phyloP scores from a whole-genome alignment of 176 grass and related monocot genomes.

The Saccharum officinarum region DNA sequence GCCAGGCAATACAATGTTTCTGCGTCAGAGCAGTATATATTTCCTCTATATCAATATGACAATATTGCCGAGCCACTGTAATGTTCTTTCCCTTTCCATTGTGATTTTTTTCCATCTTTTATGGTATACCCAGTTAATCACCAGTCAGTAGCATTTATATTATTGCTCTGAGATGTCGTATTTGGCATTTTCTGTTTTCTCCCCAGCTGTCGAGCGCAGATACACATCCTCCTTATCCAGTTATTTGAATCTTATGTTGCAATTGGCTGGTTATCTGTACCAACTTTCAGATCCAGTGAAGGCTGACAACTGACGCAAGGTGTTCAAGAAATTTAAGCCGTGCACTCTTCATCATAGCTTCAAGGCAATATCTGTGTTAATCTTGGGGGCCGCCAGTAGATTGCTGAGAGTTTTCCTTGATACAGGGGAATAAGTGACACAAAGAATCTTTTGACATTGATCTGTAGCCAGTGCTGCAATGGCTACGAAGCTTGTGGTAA shows the following conservation, averaged over 20 bases:
- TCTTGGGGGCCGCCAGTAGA: neutral
- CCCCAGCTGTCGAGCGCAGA: neutral
- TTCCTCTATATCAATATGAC: neutral
- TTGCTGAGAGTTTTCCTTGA: neutral
- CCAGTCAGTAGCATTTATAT: neutral
- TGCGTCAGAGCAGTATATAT: neutral
- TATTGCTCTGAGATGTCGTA: no score
- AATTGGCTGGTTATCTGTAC: neutral
- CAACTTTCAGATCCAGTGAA: neutral
- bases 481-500: conserved; percentile 70
- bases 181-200: neutral
- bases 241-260: neutral
- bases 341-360: neutral
- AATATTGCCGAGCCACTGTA: neutral
- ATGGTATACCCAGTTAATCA: neutral
- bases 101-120: no score
- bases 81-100: neutral
- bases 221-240: no score
- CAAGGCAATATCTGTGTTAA: conserved; percentile 10
- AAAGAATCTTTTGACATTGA: neutral
- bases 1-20: neutral
- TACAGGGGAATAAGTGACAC: neutral
- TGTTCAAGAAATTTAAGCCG: neutral
- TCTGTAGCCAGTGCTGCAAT: conserved; percentile 32
- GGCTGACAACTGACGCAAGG: neutral